These are phyloP conservation scores for Lipomyces yamadae DNA, from an alignment of 805 yeast genomes.

Conservation along the genomic window DNA sequence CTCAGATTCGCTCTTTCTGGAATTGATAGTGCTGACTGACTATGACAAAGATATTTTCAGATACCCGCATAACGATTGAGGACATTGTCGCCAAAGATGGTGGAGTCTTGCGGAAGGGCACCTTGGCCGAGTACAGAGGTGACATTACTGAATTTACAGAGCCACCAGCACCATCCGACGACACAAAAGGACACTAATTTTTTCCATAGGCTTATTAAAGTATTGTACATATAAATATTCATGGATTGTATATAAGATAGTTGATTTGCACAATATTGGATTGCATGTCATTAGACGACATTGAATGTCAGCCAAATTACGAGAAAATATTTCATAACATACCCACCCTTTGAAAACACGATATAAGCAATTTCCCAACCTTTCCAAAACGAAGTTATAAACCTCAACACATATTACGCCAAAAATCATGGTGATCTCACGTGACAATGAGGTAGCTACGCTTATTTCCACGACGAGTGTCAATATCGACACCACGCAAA, in stretches of 20 bases:
- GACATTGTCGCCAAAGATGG: conserved; percentile 27
- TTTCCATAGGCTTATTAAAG: not conserved
- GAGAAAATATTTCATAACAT: not conserved
- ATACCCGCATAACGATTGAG: conserved; percentile 24
- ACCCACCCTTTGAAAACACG: not conserved
- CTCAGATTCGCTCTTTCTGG: not conserved
- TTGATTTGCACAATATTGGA: not conserved
- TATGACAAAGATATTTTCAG: conserved; percentile 27
- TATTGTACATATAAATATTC: not conserved
- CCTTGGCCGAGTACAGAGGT: conserved; percentile 20
- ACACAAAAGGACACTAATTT: not conserved
- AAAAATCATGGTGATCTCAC: not conserved
- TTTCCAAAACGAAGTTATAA: not conserved
- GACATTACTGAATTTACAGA: conserved; percentile 27
- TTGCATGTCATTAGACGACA: not conserved
- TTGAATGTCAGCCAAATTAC: not conserved
- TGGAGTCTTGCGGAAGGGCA: conserved; percentile 20
- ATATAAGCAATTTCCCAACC: not conserved
- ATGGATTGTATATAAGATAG: not conserved
- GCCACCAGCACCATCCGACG: not conserved
- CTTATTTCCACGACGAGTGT: not conserved
- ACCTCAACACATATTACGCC: not conserved
- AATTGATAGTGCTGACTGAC: not conserved
- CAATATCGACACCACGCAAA: not conserved
- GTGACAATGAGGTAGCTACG: too few relatives aligned